A percentile compares a stretch with the other conserved stretches of the same genome.
These are phyloP conservation scores for Camillea tinctor DNA, from an alignment of 2,329 filamentous ascomycete species.

Conservation along the genomic window DNA sequence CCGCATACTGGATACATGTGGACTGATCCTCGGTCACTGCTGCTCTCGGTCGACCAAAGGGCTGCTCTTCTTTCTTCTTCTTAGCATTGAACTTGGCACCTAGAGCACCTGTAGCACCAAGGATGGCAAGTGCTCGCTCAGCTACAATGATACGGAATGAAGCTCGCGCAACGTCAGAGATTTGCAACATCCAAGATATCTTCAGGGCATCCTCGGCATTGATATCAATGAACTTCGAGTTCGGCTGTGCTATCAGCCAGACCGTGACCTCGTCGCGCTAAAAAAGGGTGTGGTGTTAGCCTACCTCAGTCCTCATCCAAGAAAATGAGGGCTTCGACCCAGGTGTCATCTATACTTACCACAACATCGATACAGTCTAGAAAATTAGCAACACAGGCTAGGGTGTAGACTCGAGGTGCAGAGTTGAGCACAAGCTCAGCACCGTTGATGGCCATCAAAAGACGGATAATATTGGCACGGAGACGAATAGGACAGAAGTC, in stretches of 20 bases:
- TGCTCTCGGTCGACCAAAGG: slow-evolving; percentile 46
- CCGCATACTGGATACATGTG: slow-evolving; percentile 29
- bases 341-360: slow-evolving; percentile 31
- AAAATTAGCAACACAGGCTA: slow-evolving; percentile 60
- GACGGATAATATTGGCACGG: slow-evolving; percentile 59
- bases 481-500: slow-evolving; percentile 68
- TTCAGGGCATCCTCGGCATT: slow-evolving; percentile 61
- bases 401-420: slow-evolving; percentile 64
- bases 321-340: background rate
- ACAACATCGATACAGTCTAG: slow-evolving; percentile 51
- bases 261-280: slow-evolving; percentile 48
- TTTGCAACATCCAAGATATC: slow-evolving; percentile 51
- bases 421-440: slow-evolving; percentile 59
- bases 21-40: slow-evolving; percentile 31
- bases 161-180: slow-evolving; percentile 41
- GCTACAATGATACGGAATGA: slow-evolving; percentile 62
- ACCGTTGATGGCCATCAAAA: slow-evolving; percentile 59
- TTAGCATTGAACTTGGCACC: background rate
- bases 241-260: slow-evolving; percentile 58
- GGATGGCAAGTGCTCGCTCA: slow-evolving; percentile 48
- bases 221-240: slow-evolving; percentile 60
- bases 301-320: background rate
- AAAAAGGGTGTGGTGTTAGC: slow-evolving; percentile 16
- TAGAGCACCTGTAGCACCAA: background rate
- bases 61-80: background rate